Evolutionary conservation across 495 filamentous ascomycete species (phyloP).

Genomic region (Penicillium pancosmium): DNA sequence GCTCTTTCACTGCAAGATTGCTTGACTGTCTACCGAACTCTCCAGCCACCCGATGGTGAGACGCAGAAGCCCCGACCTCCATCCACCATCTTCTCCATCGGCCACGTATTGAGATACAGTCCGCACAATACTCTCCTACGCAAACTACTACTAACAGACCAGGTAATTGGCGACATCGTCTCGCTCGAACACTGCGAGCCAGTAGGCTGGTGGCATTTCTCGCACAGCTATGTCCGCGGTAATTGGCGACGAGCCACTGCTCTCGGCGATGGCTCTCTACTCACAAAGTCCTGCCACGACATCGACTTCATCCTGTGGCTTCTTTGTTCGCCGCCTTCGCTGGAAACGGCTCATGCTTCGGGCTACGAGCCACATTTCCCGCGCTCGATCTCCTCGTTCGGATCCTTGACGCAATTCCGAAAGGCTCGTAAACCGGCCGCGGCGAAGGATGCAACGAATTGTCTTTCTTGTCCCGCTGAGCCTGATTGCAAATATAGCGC

Average conservation of each 20-base stretch:
- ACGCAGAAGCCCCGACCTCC: conserved; percentile 8
- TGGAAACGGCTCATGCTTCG: conserved; percentile 13
- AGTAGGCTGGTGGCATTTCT: conserved; percentile 95
- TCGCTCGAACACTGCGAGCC: conserved; percentile 91
- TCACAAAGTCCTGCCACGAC: conserved; percentile 95
- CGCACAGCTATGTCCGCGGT: conserved; percentile 89
- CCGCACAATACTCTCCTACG: conserved; percentile 88
- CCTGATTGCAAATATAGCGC: conserved; percentile 79
- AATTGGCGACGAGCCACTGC: conserved; percentile 85
- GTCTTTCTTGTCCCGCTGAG: conserved; percentile 76
- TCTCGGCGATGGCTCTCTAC: conserved; percentile 56
- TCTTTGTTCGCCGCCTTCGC: conserved; percentile 37
- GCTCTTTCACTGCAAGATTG: conserved; percentile 78
- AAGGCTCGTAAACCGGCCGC: conserved; percentile 68
- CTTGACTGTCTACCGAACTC: conserved; percentile 65
- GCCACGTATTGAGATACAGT: conserved; percentile 77
- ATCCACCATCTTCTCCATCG: conserved; percentile 71
- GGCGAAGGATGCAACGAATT: conserved; percentile 84
- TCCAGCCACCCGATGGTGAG: conserved; percentile 32
- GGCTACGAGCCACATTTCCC: conserved; percentile 68
- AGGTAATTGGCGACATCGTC: conserved; percentile 77
- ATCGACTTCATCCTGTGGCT: conserved; percentile 93
- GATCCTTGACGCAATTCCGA: conserved; percentile 66
- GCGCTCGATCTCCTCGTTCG: conserved; percentile 68
- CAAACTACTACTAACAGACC: conserved; percentile 70